Conservation (phyloP, 2,329 filamentous ascomycete species). For the Fusarium goolgardi region DNA sequence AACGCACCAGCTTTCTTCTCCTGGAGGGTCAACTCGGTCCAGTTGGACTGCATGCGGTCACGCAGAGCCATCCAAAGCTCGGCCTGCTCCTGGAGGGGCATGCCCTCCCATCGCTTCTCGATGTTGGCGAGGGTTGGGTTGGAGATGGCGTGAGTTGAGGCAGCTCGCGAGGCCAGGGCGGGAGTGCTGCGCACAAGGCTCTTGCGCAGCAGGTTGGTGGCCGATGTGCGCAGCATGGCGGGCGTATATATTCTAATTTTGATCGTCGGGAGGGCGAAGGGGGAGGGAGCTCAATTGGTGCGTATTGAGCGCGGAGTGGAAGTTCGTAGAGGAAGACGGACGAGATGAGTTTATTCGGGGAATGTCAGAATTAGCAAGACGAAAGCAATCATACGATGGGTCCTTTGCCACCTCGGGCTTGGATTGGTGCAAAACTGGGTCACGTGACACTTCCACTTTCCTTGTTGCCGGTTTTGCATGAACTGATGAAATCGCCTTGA, state of each 20-base stretch:
- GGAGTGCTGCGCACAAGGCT: conserved; percentile 59
- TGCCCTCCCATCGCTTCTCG: conserved; percentile 98
- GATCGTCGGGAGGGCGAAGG: conserved; percentile 19
- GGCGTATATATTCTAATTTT: conserved; percentile 36
- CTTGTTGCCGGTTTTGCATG: conserved; percentile 37
- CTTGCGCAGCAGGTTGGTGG: conserved; percentile 65
- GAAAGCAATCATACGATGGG: conserved; percentile 50
- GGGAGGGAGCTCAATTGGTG: conserved; percentile 51
- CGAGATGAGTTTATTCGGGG: conserved; percentile 44
- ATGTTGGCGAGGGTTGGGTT: conserved; percentile 98
- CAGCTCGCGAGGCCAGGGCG: conserved; percentile 63
- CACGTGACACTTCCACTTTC: conserved; percentile 17
- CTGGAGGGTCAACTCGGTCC: conserved; percentile 92
- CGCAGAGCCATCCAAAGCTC: conserved; percentile 98
- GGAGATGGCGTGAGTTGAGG: conserved; percentile 90
- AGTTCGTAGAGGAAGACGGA: conserved; percentile 39
- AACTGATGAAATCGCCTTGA: conserved; percentile 30
- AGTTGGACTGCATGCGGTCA: conserved; percentile 98
- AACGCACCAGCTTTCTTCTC: conserved; percentile 98
- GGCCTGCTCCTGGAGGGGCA: conserved; percentile 98
- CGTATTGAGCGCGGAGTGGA: conserved; percentile 45
- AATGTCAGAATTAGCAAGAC: conserved; percentile 37
- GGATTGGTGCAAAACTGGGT: conserved; percentile 17
- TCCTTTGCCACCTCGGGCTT: conserved; percentile 24
- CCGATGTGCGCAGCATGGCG: conserved; percentile 67